Conservation (phyloP, 305 asterid genomes). For the Fraxinus albicans region DNA sequence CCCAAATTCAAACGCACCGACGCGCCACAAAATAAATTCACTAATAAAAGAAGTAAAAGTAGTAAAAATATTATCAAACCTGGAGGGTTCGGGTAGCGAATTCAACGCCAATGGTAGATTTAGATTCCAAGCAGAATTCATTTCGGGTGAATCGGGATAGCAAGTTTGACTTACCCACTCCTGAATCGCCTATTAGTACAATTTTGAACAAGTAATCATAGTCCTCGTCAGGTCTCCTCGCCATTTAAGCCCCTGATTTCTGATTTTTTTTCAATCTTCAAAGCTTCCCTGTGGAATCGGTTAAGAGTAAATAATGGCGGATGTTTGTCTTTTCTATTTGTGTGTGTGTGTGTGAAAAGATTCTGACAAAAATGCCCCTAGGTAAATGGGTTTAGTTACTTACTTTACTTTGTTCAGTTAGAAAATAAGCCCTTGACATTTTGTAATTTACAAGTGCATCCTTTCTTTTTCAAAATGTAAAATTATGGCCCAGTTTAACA, state of each 20-base stretch:
- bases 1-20: not conserved
- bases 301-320: not conserved
- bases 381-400: too few species aligned
- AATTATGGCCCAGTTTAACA: too few species aligned
- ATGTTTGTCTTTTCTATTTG: too few species aligned
- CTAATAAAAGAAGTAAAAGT: slow-evolving; percentile 11
- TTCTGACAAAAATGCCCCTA: too few species aligned
- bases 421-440: too few species aligned
- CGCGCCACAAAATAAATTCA: not conserved
- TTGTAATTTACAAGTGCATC: too few species aligned
- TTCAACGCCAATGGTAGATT: slow-evolving; percentile 53
- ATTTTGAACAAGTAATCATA: slow-evolving; percentile 53
- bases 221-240: slow-evolving; percentile 53
- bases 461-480: too few species aligned
- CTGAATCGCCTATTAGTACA: slow-evolving; percentile 51
- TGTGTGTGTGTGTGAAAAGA: too few species aligned
- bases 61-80: slow-evolving; percentile 19
- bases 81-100: slow-evolving; percentile 54
- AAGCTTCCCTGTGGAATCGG: not conserved
- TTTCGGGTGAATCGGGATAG: slow-evolving; percentile 49
- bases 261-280: not conserved
- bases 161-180: slow-evolving; percentile 49
- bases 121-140: slow-evolving; percentile 52
- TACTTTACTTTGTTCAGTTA: too few species aligned
- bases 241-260: slow-evolving; percentile 20